Evolutionary conservation across 1,284 basidiomycete genomes (phyloP).

Genomic region (Coriolopsis trogii): DNA sequence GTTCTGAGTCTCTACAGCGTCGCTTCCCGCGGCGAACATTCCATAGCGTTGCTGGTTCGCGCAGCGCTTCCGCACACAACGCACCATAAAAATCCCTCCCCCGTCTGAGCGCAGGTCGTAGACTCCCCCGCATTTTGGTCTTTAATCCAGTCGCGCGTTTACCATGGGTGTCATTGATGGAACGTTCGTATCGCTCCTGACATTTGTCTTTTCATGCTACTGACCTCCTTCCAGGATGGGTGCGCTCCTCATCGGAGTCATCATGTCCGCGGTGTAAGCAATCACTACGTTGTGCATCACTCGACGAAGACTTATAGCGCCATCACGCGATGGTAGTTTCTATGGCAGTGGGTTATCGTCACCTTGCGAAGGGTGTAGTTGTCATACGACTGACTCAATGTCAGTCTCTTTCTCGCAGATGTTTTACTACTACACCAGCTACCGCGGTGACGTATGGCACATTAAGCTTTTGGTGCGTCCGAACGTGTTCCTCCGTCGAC

Average conservation of each 20-base stretch:
- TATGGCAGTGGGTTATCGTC: slow-evolving; percentile 48
- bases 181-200: slow-evolving; percentile 15
- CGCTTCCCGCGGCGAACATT: neutral
- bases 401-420: slow-evolving; percentile 58
- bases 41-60: neutral
- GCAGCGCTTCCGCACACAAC: neutral
- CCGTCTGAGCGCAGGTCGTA: neutral
- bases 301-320: neutral
- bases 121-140: neutral
- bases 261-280: slow-evolving; percentile 48
- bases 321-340: slow-evolving; percentile 29
- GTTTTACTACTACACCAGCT: slow-evolving; percentile 56
- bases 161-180: slow-evolving; percentile 20
- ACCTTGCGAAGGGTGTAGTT: neutral
- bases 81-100: neutral
- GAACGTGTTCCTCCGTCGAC: no score
- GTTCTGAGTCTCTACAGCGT: no score
- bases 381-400: neutral
- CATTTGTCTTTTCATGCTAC: neutral
- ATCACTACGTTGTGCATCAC: neutral
- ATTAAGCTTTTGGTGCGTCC: slow-evolving; percentile 49
- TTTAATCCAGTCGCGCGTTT: neutral
- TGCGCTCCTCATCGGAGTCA: slow-evolving; percentile 50
- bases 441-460: slow-evolving; percentile 53
- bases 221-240: slow-evolving; percentile 40